Base-by-base conservation (phyloP, 345 rosid genomes). In the Dipteronia dyeriana region DNA sequence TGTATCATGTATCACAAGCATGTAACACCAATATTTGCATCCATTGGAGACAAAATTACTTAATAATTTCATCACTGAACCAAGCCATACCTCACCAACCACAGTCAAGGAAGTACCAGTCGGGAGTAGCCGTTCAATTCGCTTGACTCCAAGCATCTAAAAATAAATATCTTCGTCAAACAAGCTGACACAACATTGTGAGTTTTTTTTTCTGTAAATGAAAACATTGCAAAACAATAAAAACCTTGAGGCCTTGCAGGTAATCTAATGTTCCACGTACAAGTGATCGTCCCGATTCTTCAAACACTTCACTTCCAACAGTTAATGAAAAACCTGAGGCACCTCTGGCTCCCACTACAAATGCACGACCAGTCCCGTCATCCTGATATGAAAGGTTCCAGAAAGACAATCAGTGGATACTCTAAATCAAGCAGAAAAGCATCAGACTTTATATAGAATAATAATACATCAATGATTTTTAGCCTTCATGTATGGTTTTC, bases 91-190 rank as follows among this genome's bases (percentile, higher is more conserved):
- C 98, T 96, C 99, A 12, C 99, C 99, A 79, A 93, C 97, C 78
- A 91, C 89, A n/a, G 97, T 96, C 81, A 96, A 83, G 41, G 97
- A 90, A 74, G 97, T 86, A 68, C 99, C 97, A 70, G 92, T 89
- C 11, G 99, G 98, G 77, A 95, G 98, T 68, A 95, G 92, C 29
- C 97, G 84, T 78, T 95, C 99, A 75, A 92, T 90, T 20, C 92
- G 88, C 88, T 96, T 96, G 34, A 96, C 96, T 76, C 99, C 99
- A 83, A 96, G 98, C 97, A 93, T 93, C 99, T 95, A 84, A 80
- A 81, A 82, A 69, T 8, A 41, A n/a, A 77, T 20, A 69, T 61
- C 56, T 5, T 16, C 65, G 79, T 81, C 54, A 82, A 56, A 81
- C n/a, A 47, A 73, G 75, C 59, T 79, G 34, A 67, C 14, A 45